Evolutionary conservation across 257 asterid species (phyloP).

Genomic region (Lycium ferocissimum): DNA sequence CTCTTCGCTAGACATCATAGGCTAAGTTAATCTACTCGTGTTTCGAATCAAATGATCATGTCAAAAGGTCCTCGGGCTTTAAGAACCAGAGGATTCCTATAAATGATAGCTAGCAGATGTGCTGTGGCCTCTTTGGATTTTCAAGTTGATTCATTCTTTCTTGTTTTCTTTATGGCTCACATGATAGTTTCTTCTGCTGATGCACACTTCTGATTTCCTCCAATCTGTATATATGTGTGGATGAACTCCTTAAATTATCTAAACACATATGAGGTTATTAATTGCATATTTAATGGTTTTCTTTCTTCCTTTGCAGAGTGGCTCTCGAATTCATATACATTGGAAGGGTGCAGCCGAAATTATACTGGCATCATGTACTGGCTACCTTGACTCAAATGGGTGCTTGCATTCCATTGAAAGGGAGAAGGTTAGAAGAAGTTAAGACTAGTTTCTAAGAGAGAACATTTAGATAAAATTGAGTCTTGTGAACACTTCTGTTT

Average conservation of each 20-base stretch:
- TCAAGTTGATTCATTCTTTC: conserved; percentile 6
- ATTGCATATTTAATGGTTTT: conserved; percentile 12
- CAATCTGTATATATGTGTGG: not conserved
- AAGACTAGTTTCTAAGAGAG: conserved; percentile 6
- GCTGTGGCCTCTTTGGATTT: conserved; percentile 16
- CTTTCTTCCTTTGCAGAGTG: conserved; percentile 55
- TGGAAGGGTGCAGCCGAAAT: conserved; percentile 99
- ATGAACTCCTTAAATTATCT: conserved; percentile 26
- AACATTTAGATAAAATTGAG: conserved; percentile 11
- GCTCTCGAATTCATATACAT: conserved; percentile 79
- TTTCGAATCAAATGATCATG: not conserved
- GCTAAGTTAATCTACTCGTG: conserved; percentile 14
- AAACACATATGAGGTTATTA: not conserved
- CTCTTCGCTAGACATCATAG: not conserved
- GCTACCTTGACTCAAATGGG: conserved; percentile 66
- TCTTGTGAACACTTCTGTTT: conserved; percentile 1
- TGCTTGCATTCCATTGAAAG: conserved; percentile 60
- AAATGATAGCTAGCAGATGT: conserved; percentile 8
- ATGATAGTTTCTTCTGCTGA: not conserved
- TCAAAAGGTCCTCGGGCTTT: conserved; percentile 10
- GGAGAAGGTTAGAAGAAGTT: conserved; percentile 59
- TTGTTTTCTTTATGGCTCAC: conserved; percentile 20
- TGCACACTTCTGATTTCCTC: conserved; percentile 13
- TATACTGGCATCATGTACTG: conserved; percentile 69
- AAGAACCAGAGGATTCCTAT: not conserved